Base-by-base conservation (phyloP, 768 basidiomycete species). In the Russula emetica region DNA sequence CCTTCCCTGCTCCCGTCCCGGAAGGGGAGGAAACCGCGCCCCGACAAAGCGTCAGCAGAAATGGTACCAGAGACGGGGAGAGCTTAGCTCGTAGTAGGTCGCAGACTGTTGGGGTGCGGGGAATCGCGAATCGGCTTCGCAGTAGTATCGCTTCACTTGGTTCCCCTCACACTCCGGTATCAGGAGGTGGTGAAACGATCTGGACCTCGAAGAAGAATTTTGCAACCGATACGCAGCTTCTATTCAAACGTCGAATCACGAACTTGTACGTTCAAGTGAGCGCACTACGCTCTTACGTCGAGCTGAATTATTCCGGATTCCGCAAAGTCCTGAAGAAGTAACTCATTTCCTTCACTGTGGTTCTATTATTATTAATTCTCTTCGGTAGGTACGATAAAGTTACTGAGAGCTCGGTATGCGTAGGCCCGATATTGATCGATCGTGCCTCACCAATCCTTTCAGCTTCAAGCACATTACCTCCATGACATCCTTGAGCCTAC, bases 261-360 rank as follows among this genome's bases (percentile, higher is more conserved):
- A 85, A 80, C 53, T 80, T 94, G 13, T 97, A 90, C 73, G 84
- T 94, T 50, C 80, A 85, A 7, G 80, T 87, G 52, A 86, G 86
- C 16, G 85, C 86, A 32, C 80, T 98, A 61, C 83, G 82, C 72
- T 89, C 92, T 7, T 99, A 93, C 67, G 85, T 93, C 61, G 93
- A 98, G 70, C 77, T 97, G 62, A 98, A 98, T 73, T 83, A 92
- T 72, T 90, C 92, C 0, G 96, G 94, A 1, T 93, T 98, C 76
- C 83, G 92, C 69, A 98, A 98, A 79, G 94, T 96, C 42, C 73
- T 95, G 71, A 98, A 98, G 77, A 98, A 98, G 89, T 94, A 72
- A 62, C 85, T 74, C 34, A n/a, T 55, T 60, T 52, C 50, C 8
- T 61, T 42, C 38, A 44, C 13, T 45, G 38, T 36, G 26, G 53